A percentile compares a stretch with the other conserved stretches of the same genome.
These are phyloP conservation scores for Exophiala oligosperma DNA, from an alignment of 2,329 filamentous ascomycete genomes.

Conservation along the genomic window DNA sequence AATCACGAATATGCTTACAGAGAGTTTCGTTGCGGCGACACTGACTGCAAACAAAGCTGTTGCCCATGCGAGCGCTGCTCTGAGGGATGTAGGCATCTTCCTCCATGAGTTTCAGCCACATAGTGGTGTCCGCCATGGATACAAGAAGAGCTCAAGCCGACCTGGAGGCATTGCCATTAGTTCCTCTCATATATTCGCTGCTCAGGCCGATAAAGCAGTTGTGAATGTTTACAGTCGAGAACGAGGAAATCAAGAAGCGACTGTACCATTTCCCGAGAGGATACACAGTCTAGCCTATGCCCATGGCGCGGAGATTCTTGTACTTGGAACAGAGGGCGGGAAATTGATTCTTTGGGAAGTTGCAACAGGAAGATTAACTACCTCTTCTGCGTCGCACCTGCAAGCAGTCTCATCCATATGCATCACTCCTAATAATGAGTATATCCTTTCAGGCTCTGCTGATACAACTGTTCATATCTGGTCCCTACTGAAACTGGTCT, in stretches of 20 bases:
- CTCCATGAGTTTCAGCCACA: conserved; percentile 78
- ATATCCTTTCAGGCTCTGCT: conserved; percentile 47
- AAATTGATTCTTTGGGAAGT: conserved; percentile 93
- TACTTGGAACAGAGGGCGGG: conserved; percentile 81
- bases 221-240: conserved; percentile 87
- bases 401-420: conserved; percentile 69
- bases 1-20: conserved; percentile 44
- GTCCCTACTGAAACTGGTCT: conserved; percentile 75
- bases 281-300: conserved; percentile 76
- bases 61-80: conserved; percentile 46
- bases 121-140: conserved; percentile 70
- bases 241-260: conserved; percentile 82
- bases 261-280: conserved; percentile 82
- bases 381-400: conserved; percentile 44
- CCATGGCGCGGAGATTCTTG: conserved; percentile 61
- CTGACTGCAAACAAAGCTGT: conserved; percentile 38
- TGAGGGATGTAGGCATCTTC: conserved; percentile 84
- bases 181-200: conserved; percentile 82
- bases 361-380: conserved; percentile 47
- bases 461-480: conserved; percentile 93
- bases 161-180: conserved; percentile 78
- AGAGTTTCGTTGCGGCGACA: conserved; percentile 49
- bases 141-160: conserved; percentile 90
- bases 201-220: conserved; percentile 86
- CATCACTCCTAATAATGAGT: conserved; percentile 62